Percentiles rank a stretch among this genome's conserved stretches.
These are phyloP conservation scores for Arachnomyces sp. DNA, from an alignment of 2,329 filamentous ascomycete species.

Conservation along the genomic window DNA sequence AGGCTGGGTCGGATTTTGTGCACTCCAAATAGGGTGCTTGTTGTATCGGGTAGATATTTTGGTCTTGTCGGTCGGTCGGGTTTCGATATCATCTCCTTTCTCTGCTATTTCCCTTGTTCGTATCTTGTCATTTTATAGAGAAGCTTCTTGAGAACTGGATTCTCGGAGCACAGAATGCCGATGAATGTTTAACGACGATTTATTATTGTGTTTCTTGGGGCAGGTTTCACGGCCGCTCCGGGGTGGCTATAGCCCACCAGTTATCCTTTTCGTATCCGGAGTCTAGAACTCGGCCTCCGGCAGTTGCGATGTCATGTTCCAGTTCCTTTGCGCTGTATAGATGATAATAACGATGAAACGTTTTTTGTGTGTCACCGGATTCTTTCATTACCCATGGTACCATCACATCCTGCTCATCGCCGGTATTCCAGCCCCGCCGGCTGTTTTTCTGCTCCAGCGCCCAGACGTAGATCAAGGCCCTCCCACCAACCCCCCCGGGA, in stretches of 20 bases:
- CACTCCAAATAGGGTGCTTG: not conserved
- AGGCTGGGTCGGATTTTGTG: too few relatives aligned
- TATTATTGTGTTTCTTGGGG: conserved; percentile 11
- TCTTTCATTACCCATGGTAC: conserved; percentile 81
- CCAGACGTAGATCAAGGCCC: conserved; percentile 84
- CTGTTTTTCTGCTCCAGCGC: conserved; percentile 85
- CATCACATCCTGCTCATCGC: conserved; percentile 79
- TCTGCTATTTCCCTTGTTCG: too few relatives aligned
- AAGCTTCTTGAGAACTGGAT: not conserved
- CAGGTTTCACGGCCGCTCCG: conserved; percentile 8
- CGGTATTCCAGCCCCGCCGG: conserved; percentile 80
- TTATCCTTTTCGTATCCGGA: conserved; percentile 95
- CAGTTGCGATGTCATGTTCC: conserved; percentile 66
- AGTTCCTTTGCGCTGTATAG: conserved; percentile 81
- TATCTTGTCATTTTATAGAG: too few relatives aligned
- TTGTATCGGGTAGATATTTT: conserved; percentile 4
- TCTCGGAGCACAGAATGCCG: conserved; percentile 27
- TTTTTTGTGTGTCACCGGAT: conserved; percentile 32
- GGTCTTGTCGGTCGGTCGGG: not conserved
- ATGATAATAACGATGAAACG: conserved; percentile 89
- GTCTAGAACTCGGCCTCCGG: conserved; percentile 67
- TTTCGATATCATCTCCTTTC: too few relatives aligned
- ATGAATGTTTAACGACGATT: conserved; percentile 13
- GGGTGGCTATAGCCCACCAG: conserved; percentile 77
- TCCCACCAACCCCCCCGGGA: conserved; percentile 41